These are phyloP conservation scores for Pichia sp. DNA, from an alignment of 1,139 yeast genomes.

Conservation along the genomic window DNA sequence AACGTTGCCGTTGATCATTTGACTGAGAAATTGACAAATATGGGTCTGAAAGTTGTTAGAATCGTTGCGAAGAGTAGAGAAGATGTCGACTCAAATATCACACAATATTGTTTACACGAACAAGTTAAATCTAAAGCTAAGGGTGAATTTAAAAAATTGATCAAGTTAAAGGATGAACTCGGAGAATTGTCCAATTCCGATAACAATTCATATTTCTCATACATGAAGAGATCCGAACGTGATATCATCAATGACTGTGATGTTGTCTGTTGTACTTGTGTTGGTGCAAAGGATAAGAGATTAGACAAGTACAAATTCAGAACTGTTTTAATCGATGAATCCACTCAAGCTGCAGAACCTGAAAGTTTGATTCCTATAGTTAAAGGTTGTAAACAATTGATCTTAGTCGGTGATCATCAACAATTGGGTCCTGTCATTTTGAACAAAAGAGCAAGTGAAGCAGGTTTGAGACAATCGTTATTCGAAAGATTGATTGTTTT, in stretches of 20 bases:
- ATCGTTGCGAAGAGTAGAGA: slow-evolving; percentile 77
- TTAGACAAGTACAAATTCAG: slow-evolving; percentile 56
- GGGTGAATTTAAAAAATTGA: slow-evolving; percentile 57
- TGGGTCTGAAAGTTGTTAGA: slow-evolving; percentile 78
- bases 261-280: slow-evolving; percentile 89
- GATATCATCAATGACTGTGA: slow-evolving; percentile 59
- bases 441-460: slow-evolving; percentile 77
- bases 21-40: slow-evolving; percentile 61
- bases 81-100: slow-evolving; percentile 66
- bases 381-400: slow-evolving; percentile 85
- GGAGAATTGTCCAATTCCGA: slow-evolving; percentile 69
- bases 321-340: slow-evolving; percentile 85
- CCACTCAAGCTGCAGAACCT: slow-evolving; percentile 94
- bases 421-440: slow-evolving; percentile 91
- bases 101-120: slow-evolving; percentile 53
- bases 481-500: slow-evolving; percentile 84
- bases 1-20: slow-evolving; percentile 95
- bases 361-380: slow-evolving; percentile 87
- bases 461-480: slow-evolving; percentile 81
- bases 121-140: slow-evolving; percentile 45
- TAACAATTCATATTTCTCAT: slow-evolving; percentile 41
- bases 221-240: slow-evolving; percentile 48
- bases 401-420: slow-evolving; percentile 93
- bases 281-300: slow-evolving; percentile 82
- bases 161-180: slow-evolving; percentile 57